A percentile compares a stretch with the other conserved stretches of the same genome.
Evolutionary conservation across 1,139 yeast species (phyloP).

Genomic region (Diutina ranongensis): DNA sequence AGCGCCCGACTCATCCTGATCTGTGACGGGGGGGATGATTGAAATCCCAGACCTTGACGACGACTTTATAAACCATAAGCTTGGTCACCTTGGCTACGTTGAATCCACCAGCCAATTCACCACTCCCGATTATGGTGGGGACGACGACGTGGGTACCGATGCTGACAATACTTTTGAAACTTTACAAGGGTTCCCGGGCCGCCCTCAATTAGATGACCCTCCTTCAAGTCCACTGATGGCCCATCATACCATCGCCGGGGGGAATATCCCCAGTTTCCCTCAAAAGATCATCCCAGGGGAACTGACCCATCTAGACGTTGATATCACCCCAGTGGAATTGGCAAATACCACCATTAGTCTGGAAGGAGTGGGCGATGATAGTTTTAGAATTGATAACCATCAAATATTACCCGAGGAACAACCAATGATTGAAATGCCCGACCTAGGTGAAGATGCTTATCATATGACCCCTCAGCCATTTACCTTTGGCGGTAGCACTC

Average conservation of each 20-base stretch:
- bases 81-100: not conserved
- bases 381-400: not conserved
- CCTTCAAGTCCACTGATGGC: conserved; percentile 4
- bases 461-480: not conserved
- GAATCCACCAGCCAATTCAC: not conserved
- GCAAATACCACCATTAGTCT: not conserved
- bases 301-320: not conserved
- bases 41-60: conserved; percentile 6
- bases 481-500: not conserved
- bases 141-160: not conserved
- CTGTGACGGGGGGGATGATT: not conserved
- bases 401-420: not conserved
- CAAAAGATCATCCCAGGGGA: not conserved
- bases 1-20: not conserved
- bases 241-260: not conserved
- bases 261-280: not conserved
- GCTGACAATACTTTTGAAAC: conserved; percentile 1
- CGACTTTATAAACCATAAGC: not conserved
- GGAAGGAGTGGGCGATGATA: not conserved
- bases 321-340: conserved; percentile 2
- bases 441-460: not conserved
- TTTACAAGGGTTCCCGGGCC: not conserved
- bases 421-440: not conserved
- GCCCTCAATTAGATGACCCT: not conserved
- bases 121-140: not conserved